Evolutionary conservation across 2,329 filamentous ascomycete species (phyloP).

Genomic region (Ceratocystis alfenasii): DNA sequence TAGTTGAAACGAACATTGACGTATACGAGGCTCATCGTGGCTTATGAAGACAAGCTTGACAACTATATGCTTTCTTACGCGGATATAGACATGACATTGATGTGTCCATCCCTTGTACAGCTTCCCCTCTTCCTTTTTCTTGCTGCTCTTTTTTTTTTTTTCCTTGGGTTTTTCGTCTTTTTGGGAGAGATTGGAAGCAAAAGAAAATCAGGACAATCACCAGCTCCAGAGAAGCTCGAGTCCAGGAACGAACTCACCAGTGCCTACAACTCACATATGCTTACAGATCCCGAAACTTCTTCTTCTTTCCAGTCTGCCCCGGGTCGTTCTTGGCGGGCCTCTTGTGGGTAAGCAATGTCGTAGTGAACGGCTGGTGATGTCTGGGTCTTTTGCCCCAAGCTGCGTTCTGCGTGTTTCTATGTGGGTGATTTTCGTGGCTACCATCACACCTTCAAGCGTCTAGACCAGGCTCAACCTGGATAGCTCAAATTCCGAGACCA

Average conservation of each 20-base stretch:
- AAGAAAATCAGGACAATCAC: neutral
- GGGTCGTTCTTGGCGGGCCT: neutral
- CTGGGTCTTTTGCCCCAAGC: conserved; percentile 3
- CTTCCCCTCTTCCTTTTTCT: neutral
- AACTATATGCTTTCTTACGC: neutral
- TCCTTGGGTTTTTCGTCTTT: neutral
- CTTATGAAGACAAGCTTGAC: neutral
- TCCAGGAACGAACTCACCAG: neutral
- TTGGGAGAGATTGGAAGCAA: neutral
- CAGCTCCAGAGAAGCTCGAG: neutral
- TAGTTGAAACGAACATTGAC: neutral
- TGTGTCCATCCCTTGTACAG: neutral
- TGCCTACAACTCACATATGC: neutral
- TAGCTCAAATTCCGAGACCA: neutral
- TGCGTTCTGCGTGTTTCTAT: neutral
- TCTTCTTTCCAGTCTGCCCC: neutral
- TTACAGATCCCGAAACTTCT: neutral
- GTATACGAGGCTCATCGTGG: neutral
- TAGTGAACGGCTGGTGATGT: neutral
- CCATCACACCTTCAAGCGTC: neutral
- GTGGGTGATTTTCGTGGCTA: conserved; percentile 3
- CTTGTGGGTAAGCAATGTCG: neutral
- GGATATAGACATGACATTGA: neutral
- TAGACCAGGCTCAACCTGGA: neutral
- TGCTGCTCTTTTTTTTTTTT: neutral